phyloP scores from a whole-genome alignment of 106 monocot genomes.

The Iris macrosiphon region DNA sequence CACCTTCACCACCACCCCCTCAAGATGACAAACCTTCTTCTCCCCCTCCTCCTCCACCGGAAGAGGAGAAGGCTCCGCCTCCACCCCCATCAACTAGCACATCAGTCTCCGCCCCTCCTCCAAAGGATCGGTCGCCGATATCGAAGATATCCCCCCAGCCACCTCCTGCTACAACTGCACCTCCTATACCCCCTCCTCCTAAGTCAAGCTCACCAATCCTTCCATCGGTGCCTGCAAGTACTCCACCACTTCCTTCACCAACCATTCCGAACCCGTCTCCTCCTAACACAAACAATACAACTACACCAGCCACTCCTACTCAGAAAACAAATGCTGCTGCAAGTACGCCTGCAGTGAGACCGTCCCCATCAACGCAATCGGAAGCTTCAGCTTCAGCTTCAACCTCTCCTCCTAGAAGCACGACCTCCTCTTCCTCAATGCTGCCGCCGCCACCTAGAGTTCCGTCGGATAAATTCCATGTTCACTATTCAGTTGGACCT shows the following conservation, averaged over 20 bases:
- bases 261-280: neutral
- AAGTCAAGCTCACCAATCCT: neutral
- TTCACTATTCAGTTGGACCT: too few relatives aligned
- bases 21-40: neutral
- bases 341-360: too few relatives aligned
- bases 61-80: too few relatives aligned
- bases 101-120: neutral
- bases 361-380: too few relatives aligned
- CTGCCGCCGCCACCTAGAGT: neutral
- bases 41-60: too few relatives aligned
- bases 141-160: neutral
- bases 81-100: too few relatives aligned
- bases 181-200: neutral
- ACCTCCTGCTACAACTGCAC: constrained; percentile 6
- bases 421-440: neutral
- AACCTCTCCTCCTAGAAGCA: neutral
- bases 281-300: too few relatives aligned
- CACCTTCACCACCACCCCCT: neutral
- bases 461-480: too few relatives aligned
- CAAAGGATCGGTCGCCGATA: too few relatives aligned
- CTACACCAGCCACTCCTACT: too few relatives aligned
- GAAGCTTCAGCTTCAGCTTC: too few relatives aligned
- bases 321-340: too few relatives aligned
- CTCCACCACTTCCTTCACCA: neutral
- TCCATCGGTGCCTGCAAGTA: neutral